Conservation (phyloP, 2,329 filamentous ascomycete species). For the Ophiostoma sp. region DNA sequence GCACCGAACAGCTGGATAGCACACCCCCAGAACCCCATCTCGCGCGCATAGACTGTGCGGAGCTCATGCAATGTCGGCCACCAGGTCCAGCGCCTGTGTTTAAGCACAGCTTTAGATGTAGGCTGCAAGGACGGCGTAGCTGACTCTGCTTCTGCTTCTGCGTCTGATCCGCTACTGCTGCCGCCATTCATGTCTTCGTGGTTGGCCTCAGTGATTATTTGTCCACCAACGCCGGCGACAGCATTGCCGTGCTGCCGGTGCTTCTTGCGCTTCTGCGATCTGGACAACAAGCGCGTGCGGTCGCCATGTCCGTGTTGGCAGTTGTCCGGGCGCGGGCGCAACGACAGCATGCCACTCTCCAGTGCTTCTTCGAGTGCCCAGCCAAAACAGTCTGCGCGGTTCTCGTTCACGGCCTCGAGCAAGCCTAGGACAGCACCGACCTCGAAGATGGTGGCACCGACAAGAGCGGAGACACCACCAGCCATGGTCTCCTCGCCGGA, state of each 20-base stretch:
- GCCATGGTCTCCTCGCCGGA: slow-evolving; percentile 46
- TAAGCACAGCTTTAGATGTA: background rate
- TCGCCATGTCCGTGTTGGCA: background rate
- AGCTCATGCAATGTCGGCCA: slow-evolving; percentile 53
- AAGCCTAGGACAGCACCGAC: slow-evolving; percentile 57
- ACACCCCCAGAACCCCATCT: slow-evolving; percentile 59
- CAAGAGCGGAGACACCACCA: slow-evolving; percentile 57
- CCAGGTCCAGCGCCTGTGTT: slow-evolving; percentile 48
- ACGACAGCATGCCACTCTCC: slow-evolving; percentile 29
- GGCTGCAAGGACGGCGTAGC: no score
- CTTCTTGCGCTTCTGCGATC: no score
- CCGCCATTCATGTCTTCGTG: no score
- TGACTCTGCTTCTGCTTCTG: no score
- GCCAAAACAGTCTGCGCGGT: slow-evolving; percentile 59
- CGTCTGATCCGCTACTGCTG: no score
- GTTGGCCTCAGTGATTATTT: background rate
- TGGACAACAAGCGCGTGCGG: background rate
- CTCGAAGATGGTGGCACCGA: slow-evolving; percentile 64
- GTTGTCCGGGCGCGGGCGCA: slow-evolving; percentile 6
- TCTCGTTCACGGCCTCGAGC: slow-evolving; percentile 64
- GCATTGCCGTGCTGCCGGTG: no score
- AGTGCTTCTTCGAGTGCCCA: slow-evolving; percentile 57
- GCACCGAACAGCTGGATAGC: slow-evolving; percentile 52
- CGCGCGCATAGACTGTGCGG: slow-evolving; percentile 53
- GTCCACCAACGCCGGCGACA: background rate